Base-by-base conservation (phyloP, 495 filamentous ascomycete genomes). In the Aspergillus heteromorphus region DNA sequence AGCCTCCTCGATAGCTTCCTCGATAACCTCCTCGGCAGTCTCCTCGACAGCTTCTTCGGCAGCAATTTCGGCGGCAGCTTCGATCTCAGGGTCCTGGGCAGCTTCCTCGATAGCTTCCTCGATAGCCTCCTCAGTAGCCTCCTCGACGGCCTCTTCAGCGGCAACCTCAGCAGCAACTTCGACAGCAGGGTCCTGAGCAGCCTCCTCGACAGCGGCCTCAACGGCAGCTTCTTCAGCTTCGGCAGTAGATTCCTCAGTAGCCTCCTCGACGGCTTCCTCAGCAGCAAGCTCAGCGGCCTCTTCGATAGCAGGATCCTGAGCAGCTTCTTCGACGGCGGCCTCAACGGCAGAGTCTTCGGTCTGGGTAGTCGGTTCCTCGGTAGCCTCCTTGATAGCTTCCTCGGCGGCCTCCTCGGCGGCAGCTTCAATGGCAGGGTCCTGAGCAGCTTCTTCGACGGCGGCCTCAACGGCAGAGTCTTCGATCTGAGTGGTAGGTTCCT, bases 111-210 rank as follows among this genome's bases (percentile, higher is more conserved):
- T n/a, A n/a, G n/a, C n/a, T n/a, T n/a, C n/a, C n/a, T n/a, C n/a
- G n/a, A n/a, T n/a, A n/a, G 53, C 17, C 45, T 56, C 54, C 1
- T 45, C 53, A 1, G 38, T 29, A 47, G 45, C 17, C 25, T 54
- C 56, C 30, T 25, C 17, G 19, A 51, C 42, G 34, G 48, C 29
- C 27, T 36, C 18, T 38, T 52, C 41, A 10, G 21, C 49, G 18
- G 29, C 19, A 10, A 40, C 54, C 42, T 59, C 49, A 11, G 38
- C 34, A 27, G 45, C 30, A n/a, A n/a, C n/a, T n/a, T n/a, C 4
- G 34, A 21, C 42, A n/a, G n/a, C n/a, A n/a, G n/a, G n/a, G n/a
- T n/a, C 27, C 47, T 48, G 16, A 23, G 43, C 19, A 25, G 53
- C 17, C 45, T 56, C 54, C 1, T 45, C 53, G 0, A 27, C 20